phyloP scores from a whole-genome alignment of 495 filamentous ascomycete genomes.

The Evansstolkia leycettana region DNA sequence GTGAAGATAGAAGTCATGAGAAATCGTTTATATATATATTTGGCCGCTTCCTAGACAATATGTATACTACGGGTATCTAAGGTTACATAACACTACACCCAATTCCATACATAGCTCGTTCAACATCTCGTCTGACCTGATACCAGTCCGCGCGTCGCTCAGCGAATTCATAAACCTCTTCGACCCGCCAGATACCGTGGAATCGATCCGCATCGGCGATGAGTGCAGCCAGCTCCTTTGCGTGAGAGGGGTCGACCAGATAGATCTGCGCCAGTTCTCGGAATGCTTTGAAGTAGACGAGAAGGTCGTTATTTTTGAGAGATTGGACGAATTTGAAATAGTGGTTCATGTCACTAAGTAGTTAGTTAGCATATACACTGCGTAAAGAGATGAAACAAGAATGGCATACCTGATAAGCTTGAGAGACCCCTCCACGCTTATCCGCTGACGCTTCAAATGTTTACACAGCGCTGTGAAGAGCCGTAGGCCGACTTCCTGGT shows the following conservation, averaged over 20 bases:
- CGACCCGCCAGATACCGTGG: slow-evolving; percentile 79
- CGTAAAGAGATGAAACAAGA: background rate
- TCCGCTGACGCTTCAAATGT: slow-evolving; percentile 89
- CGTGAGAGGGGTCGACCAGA: slow-evolving; percentile 73
- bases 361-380: slow-evolving; percentile 3
- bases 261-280: slow-evolving; percentile 93
- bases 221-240: slow-evolving; percentile 88
- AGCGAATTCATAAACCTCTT: slow-evolving; percentile 97
- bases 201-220: slow-evolving; percentile 90
- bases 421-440: slow-evolving; percentile 80
- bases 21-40: too few relatives aligned
- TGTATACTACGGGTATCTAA: slow-evolving; percentile 6
- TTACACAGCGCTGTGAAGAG: slow-evolving; percentile 88
- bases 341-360: slow-evolving; percentile 80
- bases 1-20: too few relatives aligned
- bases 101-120: slow-evolving; percentile 95
- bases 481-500: slow-evolving; percentile 90
- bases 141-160: slow-evolving; percentile 93
- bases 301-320: slow-evolving; percentile 68
- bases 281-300: slow-evolving; percentile 83
- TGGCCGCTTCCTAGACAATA: background rate
- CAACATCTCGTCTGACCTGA: slow-evolving; percentile 70
- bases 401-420: slow-evolving; percentile 65
- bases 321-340: slow-evolving; percentile 77
- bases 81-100: slow-evolving; percentile 87